Conservation (phyloP, 331 rosid genomes). For the Malus hybrid region DNA sequence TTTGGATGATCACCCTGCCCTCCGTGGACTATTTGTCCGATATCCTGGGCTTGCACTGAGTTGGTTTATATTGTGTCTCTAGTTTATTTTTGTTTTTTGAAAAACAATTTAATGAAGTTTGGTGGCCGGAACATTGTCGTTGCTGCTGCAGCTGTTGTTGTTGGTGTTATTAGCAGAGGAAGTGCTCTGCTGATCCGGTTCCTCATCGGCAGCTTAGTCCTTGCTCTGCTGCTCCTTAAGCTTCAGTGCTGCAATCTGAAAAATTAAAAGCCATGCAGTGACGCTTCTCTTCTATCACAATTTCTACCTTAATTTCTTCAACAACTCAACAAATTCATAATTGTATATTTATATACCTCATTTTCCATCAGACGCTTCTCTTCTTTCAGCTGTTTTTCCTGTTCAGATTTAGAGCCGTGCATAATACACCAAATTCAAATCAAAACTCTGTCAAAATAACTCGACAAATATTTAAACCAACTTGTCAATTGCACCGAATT, state of each 20-base stretch:
- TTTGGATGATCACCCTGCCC: too few relatives aligned
- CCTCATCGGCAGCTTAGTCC: neutral
- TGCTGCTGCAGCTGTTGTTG: neutral
- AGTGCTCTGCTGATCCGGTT: neutral
- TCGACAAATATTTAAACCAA: too few relatives aligned
- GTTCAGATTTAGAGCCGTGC: neutral
- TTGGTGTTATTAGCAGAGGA: neutral
- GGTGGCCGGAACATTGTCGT: neutral
- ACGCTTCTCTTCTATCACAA: neutral
- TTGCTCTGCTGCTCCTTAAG: neutral
- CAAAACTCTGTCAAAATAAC: too few relatives aligned
- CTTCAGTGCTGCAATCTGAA: neutral
- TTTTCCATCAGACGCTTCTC: conserved; percentile 3
- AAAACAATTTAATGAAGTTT: neutral
- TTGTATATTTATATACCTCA: neutral
- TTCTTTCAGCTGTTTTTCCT: neutral
- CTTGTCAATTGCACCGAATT: too few relatives aligned
- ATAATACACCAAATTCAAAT: neutral
- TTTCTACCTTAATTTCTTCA: neutral
- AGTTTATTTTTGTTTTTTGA: too few relatives aligned
- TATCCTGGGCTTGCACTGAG: too few relatives aligned
- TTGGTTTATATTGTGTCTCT: too few relatives aligned
- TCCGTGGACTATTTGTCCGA: too few relatives aligned
- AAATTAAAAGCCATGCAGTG: neutral
- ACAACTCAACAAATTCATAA: neutral